A percentile compares a stretch with the other conserved stretches of the same genome.
Conservation (phyloP, 495 filamentous ascomycete genomes). For the Aspergillus leporis region DNA sequence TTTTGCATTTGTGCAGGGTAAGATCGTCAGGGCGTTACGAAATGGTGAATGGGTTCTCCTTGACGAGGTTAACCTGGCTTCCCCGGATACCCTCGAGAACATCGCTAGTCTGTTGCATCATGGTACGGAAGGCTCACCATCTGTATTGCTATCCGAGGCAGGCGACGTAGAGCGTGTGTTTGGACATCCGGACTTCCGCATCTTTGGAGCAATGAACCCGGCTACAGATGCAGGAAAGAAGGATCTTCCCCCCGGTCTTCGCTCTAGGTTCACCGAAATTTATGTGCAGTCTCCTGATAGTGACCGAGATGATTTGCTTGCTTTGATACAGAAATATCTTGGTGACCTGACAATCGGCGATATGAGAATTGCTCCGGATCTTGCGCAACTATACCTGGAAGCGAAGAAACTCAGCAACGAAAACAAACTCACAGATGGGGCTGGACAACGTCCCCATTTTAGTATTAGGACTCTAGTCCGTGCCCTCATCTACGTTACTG, state of each 20-base stretch:
- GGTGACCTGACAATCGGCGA: slow-evolving; percentile 65
- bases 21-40: slow-evolving; percentile 84
- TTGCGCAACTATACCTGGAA: slow-evolving; percentile 82
- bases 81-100: slow-evolving; percentile 90
- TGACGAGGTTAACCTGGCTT: slow-evolving; percentile 96
- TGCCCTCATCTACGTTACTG: slow-evolving; percentile 79
- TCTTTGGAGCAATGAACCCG: slow-evolving; percentile 99
- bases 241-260: slow-evolving; percentile 80
- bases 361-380: slow-evolving; percentile 66
- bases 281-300: slow-evolving; percentile 88
- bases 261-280: slow-evolving; percentile 89
- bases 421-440: slow-evolving; percentile 87
- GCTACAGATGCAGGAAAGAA: slow-evolving; percentile 96
- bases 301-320: slow-evolving; percentile 77
- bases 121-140: slow-evolving; percentile 64
- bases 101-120: slow-evolving; percentile 81
- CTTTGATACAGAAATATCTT: slow-evolving; percentile 84
- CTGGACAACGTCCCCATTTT: slow-evolving; percentile 91
- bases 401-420: slow-evolving; percentile 78
- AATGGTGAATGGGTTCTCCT: slow-evolving; percentile 98
- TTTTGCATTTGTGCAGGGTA: slow-evolving; percentile 94
- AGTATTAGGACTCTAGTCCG: slow-evolving; percentile 94
- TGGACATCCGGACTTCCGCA: slow-evolving; percentile 89
- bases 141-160: slow-evolving; percentile 85
- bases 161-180: slow-evolving; percentile 85